These are phyloP conservation scores for Hamamelis virginiana DNA, from an alignment of 164 flowering plant species.

Conservation along the genomic window DNA sequence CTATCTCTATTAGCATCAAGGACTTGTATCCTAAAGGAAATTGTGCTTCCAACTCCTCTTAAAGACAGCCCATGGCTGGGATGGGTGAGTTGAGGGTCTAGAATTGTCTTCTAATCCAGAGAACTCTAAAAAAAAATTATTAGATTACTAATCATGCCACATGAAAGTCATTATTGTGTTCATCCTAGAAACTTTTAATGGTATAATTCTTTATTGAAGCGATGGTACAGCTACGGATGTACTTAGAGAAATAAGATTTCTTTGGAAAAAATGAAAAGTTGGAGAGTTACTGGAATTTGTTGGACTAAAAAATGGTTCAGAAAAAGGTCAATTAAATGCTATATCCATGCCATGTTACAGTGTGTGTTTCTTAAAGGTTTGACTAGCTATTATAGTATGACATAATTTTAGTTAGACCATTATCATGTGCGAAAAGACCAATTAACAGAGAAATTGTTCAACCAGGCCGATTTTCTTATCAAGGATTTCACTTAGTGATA, in stretches of 20 bases:
- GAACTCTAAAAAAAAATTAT: no score
- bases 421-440: conserved; percentile 7
- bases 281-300: neutral
- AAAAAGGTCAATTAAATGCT: neutral
- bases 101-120: no score
- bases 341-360: neutral
- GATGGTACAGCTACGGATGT: neutral
- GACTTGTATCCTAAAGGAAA: no score
- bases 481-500: conserved; percentile 85
- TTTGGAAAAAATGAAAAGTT: neutral
- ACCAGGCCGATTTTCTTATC: conserved; percentile 75
- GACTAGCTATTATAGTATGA: neutral
- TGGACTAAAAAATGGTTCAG: neutral
- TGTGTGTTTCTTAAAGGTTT: neutral
- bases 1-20: no score
- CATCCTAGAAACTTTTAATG: no score
- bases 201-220: no score
- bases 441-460: conserved; percentile 16
- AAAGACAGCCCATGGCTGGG: no score
- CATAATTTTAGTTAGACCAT: neutral
- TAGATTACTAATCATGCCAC: no score
- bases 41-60: no score
- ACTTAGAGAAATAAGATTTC: neutral
- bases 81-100: no score
- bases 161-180: no score